Evolutionary conservation across 2,329 filamentous ascomycete genomes (phyloP).

Genomic region (Sarocladium strictum): DNA sequence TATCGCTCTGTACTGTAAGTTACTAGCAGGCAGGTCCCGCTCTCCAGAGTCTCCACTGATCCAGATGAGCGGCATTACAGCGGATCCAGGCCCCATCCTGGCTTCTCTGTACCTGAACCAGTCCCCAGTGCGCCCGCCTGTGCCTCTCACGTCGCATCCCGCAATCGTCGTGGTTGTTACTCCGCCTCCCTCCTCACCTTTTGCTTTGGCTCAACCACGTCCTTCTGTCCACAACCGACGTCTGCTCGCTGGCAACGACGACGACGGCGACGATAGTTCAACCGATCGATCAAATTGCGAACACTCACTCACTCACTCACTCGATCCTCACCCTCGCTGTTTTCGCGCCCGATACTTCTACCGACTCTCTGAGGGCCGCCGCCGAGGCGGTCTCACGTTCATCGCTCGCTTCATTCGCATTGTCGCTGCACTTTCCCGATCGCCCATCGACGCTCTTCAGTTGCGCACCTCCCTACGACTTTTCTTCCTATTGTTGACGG

Average conservation of each 20-base stretch:
- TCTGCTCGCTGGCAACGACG: not conserved
- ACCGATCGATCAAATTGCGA: not conserved
- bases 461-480: not conserved
- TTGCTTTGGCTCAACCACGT: not conserved
- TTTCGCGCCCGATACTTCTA: not conserved
- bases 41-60: not conserved
- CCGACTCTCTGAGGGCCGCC: not conserved
- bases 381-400: not conserved
- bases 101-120: not conserved
- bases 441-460: not conserved
- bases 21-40: not conserved
- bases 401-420: constrained; percentile 1
- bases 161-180: not conserved
- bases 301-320: not conserved
- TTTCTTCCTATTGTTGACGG: not conserved
- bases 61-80: constrained; percentile 5
- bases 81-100: not conserved
- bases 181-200: constrained; percentile 3
- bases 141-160: not conserved
- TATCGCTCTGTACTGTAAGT: not conserved
- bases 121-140: not conserved
- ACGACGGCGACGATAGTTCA: not conserved
- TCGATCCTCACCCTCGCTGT: not conserved
- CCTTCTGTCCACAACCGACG: not conserved
- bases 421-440: not conserved